These are phyloP conservation scores for Candida oleophila DNA, from an alignment of 805 yeast species.

Conservation along the genomic window DNA sequence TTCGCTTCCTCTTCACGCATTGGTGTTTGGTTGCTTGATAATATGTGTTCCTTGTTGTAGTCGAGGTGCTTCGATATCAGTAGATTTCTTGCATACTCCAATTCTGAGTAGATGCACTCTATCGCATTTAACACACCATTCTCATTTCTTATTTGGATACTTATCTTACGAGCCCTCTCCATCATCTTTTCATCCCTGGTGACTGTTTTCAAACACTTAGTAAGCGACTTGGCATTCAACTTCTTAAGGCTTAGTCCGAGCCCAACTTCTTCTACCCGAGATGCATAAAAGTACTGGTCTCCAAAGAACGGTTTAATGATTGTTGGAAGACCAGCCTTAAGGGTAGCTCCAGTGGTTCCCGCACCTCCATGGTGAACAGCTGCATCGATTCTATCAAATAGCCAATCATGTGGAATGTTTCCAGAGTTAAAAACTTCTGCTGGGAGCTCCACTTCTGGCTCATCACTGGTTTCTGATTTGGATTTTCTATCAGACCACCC, in stretches of 20 bases:
- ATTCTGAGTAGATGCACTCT: slow-evolving; percentile 70
- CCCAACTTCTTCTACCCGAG: slow-evolving; percentile 84
- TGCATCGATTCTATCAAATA: slow-evolving; percentile 84
- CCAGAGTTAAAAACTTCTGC: slow-evolving; percentile 68
- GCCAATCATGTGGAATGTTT: slow-evolving; percentile 88
- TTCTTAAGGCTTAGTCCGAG: slow-evolving; percentile 73
- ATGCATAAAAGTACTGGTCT: slow-evolving; percentile 91
- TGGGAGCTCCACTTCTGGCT: slow-evolving; percentile 53
- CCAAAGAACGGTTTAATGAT: slow-evolving; percentile 94
- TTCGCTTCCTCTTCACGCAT: slow-evolving; percentile 16
- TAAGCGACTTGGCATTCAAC: slow-evolving; percentile 59
- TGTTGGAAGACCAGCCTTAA: slow-evolving; percentile 85
- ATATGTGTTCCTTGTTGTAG: slow-evolving; percentile 16
- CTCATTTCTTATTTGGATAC: slow-evolving; percentile 66
- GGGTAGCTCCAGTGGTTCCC: slow-evolving; percentile 92
- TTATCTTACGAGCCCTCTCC: slow-evolving; percentile 63
- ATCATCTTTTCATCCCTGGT: slow-evolving; percentile 65
- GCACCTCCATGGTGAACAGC: slow-evolving; percentile 98
- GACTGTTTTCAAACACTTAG: slow-evolving; percentile 68
- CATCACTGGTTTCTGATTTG: slow-evolving; percentile 20
- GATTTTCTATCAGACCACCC: slow-evolving; percentile 88
- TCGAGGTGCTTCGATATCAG: slow-evolving; percentile 47
- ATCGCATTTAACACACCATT: slow-evolving; percentile 80
- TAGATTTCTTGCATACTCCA: slow-evolving; percentile 71
- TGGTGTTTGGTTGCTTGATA: slow-evolving; percentile 29